Percentiles rank a stretch among this genome's conserved stretches.
Conservation (phyloP, 345 rosid genomes). For the Melastoma malabathricum region DNA sequence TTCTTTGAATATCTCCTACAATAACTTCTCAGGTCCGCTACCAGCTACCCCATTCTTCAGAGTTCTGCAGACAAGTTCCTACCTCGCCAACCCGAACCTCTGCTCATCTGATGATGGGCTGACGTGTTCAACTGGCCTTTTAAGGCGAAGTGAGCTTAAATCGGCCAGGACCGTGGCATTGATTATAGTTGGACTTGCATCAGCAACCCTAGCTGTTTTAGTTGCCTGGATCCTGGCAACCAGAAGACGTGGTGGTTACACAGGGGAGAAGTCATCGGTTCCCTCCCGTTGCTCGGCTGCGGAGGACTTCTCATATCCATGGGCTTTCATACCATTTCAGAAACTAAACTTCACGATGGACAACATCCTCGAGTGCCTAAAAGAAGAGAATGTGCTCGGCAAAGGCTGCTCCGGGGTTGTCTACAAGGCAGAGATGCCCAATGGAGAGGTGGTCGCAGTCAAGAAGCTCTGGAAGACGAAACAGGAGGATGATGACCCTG, state of each 20-base stretch:
- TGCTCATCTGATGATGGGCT: slow-evolving; percentile 56
- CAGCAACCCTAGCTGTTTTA: slow-evolving; percentile 39
- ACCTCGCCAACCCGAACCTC: slow-evolving; percentile 46
- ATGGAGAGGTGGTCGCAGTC: slow-evolving; percentile 65
- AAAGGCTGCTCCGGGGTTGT: slow-evolving; percentile 94
- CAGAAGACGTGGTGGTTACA: slow-evolving; percentile 34
- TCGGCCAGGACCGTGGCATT: slow-evolving; percentile 66
- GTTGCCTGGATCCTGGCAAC: slow-evolving; percentile 51
- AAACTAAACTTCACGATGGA: slow-evolving; percentile 59
- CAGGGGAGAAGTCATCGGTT: slow-evolving; percentile 32
- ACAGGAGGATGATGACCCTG: slow-evolving; percentile 36
- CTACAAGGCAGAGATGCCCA: slow-evolving; percentile 75
- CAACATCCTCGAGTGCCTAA: slow-evolving; percentile 59
- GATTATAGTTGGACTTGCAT: slow-evolving; percentile 43
- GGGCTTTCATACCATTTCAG: slow-evolving; percentile 94
- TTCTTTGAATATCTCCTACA: slow-evolving; percentile 72
- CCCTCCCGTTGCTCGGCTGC: slow-evolving; percentile 27
- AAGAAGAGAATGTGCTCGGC: slow-evolving; percentile 80
- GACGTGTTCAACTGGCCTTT: slow-evolving; percentile 51
- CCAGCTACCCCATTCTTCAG: slow-evolving; percentile 81
- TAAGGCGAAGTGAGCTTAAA: slow-evolving; percentile 28
- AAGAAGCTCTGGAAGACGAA: slow-evolving; percentile 86
- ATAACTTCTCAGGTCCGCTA: slow-evolving; percentile 86
- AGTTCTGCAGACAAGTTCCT: slow-evolving; percentile 48
- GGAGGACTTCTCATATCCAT: slow-evolving; percentile 88